Base-by-base conservation (phyloP, 2,329 filamentous ascomycete genomes). In the Pseudonectria buxi region DNA sequence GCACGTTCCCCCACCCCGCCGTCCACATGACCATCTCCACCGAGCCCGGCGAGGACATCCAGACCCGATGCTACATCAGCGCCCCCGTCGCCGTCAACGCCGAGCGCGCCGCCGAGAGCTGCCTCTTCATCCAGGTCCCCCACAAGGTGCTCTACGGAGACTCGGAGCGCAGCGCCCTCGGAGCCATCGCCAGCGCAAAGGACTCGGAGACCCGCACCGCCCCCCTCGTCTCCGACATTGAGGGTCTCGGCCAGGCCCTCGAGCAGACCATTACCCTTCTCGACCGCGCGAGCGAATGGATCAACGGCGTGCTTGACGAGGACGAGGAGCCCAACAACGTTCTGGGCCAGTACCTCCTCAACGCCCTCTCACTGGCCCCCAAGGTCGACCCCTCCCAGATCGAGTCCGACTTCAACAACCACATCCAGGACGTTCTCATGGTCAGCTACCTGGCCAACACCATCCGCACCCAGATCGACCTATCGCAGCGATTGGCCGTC, bases 361-460 rank as follows among this genome's bases (percentile, higher is more conserved):
- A 94, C 63, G 83, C 90, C 26, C 77, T 98, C 45, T 89, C 86
- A 30, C 72, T 98, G 45, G 87, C 90, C 37, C 92, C 92, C 56
- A 98, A 96, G 76, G 92, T 96, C 43, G 86, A 95, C 55, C 72
- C 83, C 26, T 76, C 80, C 43, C 84, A 94, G 61, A 89, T 98
- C 58, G 92, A 98, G 74, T 77, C 83, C 60, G 89, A 96, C 72
- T 98, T 98, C 78, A 98, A 98, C 79, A 95, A 94, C 73, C 92
- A 98, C 71, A 88, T 98, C 65, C 92, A 98, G 71, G 92, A 98
- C 63, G 89, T 98, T 43, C 81, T 98, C 49, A 89, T 96, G 64
- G 89, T 98, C 54, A 94, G 88, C 50, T 98, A 98, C 72, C 77
- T 98, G 47, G 88, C 92, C 62, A 98, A 96, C 75, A 95, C 88